Percentiles rank a stretch among this genome's conserved stretches.
Conservation (phyloP, 768 basidiomycete species). For the Clavaria fumosa region DNA sequence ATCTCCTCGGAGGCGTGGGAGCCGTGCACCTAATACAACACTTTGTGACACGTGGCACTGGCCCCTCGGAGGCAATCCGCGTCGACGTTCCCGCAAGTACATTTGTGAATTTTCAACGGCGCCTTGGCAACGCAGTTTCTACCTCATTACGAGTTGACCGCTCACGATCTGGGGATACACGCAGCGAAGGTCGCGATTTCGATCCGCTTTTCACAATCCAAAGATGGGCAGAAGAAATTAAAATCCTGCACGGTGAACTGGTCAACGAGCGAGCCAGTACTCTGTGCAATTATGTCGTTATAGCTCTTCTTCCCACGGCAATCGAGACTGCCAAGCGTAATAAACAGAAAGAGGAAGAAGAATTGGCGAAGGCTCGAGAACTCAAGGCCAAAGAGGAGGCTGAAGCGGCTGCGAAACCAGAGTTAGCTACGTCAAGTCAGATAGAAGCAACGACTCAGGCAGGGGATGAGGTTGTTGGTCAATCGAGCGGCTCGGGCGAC, state of each 20-base stretch:
- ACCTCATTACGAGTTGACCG: constrained; percentile 54
- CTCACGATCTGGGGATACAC: constrained; percentile 23
- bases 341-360: constrained; percentile 43
- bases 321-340: constrained; percentile 43
- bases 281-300: constrained; percentile 52
- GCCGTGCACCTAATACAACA: constrained; percentile 77
- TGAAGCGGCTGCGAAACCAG: constrained; percentile 26
- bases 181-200: constrained; percentile 43
- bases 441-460: constrained; percentile 19
- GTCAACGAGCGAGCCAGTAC: constrained; percentile 50
- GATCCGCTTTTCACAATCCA: constrained; percentile 70
- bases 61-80: constrained; percentile 51
- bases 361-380: constrained; percentile 23
- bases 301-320: constrained; percentile 70
- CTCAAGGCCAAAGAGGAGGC: constrained; percentile 26
- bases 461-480: constrained; percentile 21
- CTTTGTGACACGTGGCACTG: constrained; percentile 47
- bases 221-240: constrained; percentile 83
- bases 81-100: constrained; percentile 61
- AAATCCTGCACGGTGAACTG: constrained; percentile 64
- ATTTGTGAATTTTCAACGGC: constrained; percentile 40
- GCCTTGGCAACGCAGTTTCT: constrained; percentile 30
- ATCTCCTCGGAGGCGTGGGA: constrained; percentile 67
- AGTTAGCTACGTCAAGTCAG: constrained; percentile 14
- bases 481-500: constrained; percentile 11